Conservation (phyloP, 176 grass and related monocot genomes). For the Triticum timopheevii region DNA sequence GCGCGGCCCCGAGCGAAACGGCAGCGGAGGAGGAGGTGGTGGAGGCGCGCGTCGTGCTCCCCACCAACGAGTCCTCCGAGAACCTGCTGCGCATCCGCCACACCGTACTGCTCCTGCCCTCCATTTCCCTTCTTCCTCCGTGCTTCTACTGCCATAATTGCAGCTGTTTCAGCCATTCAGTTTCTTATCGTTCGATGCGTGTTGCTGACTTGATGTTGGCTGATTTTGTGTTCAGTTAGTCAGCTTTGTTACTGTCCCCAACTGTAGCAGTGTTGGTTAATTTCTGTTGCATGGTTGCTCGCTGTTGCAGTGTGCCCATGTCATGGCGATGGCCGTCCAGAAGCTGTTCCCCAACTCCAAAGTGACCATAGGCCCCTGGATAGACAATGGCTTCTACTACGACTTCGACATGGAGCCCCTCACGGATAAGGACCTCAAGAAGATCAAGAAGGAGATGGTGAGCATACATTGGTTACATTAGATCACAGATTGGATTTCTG, state of each 20-base stretch:
- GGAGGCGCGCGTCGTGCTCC: conserved; percentile 54
- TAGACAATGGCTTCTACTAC: conserved; percentile 97
- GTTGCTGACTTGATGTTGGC: neutral
- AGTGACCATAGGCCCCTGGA: conserved; percentile 97
- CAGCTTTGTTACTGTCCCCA: neutral
- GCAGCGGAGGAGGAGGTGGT: conserved; percentile 7
- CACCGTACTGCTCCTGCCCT: conserved; percentile 42
- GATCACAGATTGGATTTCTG: neutral
- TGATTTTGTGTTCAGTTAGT: neutral
- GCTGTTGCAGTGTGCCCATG: conserved; percentile 80
- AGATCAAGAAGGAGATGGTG: conserved; percentile 99
- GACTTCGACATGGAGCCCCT: conserved; percentile 96
- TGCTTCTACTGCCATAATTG: neutral
- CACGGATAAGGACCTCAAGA: conserved; percentile 92
- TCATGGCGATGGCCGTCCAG: conserved; percentile 99
- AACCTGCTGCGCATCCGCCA: conserved; percentile 79
- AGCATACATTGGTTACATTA: neutral
- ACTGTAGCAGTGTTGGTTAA: neutral
- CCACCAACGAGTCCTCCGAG: conserved; percentile 86
- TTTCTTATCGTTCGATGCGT: neutral
- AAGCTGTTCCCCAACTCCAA: conserved; percentile 90
- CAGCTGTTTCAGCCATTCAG: neutral
- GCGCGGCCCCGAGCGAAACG: neutral
- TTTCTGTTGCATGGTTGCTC: neutral
- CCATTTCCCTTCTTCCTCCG: neutral